A percentile compares a stretch with the other conserved stretches of the same genome.
Evolutionary conservation across 495 filamentous ascomycete genomes (phyloP).

Genomic region (Talaromyces proteolyticus): DNA sequence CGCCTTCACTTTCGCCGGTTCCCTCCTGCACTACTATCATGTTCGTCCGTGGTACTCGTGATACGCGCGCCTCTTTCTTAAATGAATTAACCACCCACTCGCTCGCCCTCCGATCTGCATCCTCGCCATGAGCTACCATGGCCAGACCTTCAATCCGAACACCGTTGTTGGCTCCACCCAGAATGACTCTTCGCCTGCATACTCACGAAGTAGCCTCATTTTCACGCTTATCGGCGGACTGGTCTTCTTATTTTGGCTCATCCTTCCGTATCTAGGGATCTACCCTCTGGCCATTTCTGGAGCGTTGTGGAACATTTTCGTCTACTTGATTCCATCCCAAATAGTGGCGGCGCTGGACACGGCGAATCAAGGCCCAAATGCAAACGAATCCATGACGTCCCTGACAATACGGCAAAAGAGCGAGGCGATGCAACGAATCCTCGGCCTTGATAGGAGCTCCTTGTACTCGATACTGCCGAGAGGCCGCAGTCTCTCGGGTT

Average conservation of each 20-base stretch:
- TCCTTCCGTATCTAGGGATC: conserved; percentile 24
- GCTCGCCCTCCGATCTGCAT: conserved; percentile 1
- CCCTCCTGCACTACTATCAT: no score
- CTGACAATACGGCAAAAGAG: conserved; percentile 46
- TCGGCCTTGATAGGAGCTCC: conserved; percentile 54
- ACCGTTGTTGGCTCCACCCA: conserved; percentile 19
- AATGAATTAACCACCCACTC: neutral
- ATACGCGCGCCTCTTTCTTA: neutral
- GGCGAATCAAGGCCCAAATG: no score
- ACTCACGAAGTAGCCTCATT: conserved; percentile 20
- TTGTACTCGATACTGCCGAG: conserved; percentile 45
- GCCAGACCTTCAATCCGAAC: conserved; percentile 25
- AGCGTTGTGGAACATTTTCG: conserved; percentile 54
- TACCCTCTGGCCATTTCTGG: conserved; percentile 20
- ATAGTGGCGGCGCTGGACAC: conserved; percentile 55
- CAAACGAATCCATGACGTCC: no score
- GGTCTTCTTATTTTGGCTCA: conserved; percentile 17
- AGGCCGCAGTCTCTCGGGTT: conserved; percentile 32
- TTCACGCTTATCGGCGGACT: conserved; percentile 17
- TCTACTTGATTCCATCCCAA: conserved; percentile 54
- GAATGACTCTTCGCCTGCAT: conserved; percentile 25
- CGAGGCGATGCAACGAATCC: conserved; percentile 58
- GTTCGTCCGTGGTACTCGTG: neutral
- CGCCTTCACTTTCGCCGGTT: neutral
- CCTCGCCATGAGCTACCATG: conserved; percentile 37